A percentile compares a stretch with the other conserved stretches of the same genome.
phyloP scores from a whole-genome alignment of 148 eudicot genomes.

The Spergularia bocconei region DNA sequence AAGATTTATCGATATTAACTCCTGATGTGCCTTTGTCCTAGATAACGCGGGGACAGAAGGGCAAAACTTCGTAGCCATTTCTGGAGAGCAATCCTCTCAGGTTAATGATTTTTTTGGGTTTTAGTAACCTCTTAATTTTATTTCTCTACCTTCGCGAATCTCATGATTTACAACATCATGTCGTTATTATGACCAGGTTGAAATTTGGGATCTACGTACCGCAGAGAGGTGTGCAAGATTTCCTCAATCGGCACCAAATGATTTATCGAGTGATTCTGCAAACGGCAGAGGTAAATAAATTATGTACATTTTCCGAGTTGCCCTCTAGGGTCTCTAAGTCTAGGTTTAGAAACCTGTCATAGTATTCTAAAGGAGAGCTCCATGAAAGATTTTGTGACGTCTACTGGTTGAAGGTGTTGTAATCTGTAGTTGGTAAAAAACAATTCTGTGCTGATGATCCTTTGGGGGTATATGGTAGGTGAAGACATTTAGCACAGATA shows the following conservation, averaged over 20 bases:
- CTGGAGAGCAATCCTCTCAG: constrained; percentile 77
- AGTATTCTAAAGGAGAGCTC: no score
- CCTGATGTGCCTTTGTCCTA: constrained; percentile 17
- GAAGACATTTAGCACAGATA: neutral
- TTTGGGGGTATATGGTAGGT: no score
- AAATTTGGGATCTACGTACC: constrained; percentile 86
- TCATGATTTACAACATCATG: constrained; percentile 20
- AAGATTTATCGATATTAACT: neutral
- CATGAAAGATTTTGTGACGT: no score
- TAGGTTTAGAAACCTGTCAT: neutral
- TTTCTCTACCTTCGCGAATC: constrained; percentile 3
- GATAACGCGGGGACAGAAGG: constrained; percentile 43
- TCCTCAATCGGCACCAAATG: constrained; percentile 39
- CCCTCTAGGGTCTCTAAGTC: neutral
- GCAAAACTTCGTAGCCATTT: constrained; percentile 54
- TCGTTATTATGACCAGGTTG: constrained; percentile 54
- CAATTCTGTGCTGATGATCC: no score
- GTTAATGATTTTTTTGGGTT: constrained; percentile 32
- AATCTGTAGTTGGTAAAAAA: no score
- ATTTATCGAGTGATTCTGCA: constrained; percentile 27
- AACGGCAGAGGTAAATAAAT: constrained; percentile 50
- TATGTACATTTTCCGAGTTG: neutral
- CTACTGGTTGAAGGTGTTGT: no score
- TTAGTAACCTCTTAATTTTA: neutral
- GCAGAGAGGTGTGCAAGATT: constrained; percentile 56